A percentile compares a stretch with the other conserved stretches of the same genome.
These are phyloP conservation scores for Chalciporus sp. DNA, from an alignment of 1,284 basidiomycete genomes.

Conservation along the genomic window DNA sequence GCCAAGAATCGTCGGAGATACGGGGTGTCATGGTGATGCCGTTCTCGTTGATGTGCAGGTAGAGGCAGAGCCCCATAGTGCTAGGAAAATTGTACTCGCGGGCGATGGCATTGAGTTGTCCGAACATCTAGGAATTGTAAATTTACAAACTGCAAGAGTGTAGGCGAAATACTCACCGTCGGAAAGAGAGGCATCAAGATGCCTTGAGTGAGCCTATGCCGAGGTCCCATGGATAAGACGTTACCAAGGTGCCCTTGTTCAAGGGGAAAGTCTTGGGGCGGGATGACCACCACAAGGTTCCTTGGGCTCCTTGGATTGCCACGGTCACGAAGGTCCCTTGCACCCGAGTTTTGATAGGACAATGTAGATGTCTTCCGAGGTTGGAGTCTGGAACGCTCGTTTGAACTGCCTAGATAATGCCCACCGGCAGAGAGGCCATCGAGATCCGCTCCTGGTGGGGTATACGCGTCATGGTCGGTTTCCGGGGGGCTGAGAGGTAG, in stretches of 20 bases:
- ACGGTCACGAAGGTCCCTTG: constrained; percentile 53
- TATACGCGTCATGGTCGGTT: constrained; percentile 45
- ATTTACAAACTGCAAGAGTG: not conserved
- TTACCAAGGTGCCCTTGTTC: constrained; percentile 64
- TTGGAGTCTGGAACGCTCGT: constrained; percentile 39
- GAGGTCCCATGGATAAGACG: constrained; percentile 60
- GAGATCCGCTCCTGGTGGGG: constrained; percentile 21
- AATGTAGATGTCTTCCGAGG: constrained; percentile 53
- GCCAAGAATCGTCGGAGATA: constrained; percentile 78
- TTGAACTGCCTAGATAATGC: constrained; percentile 17
- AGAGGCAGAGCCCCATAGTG: constrained; percentile 70
- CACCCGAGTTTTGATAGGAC: constrained; percentile 55
- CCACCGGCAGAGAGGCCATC: constrained; percentile 14
- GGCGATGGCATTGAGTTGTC: constrained; percentile 74
- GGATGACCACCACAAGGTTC: constrained; percentile 69
- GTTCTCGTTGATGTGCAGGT: constrained; percentile 62
- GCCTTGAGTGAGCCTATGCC: constrained; percentile 64
- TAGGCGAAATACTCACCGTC: constrained; percentile 51
- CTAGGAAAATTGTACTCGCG: constrained; percentile 81
- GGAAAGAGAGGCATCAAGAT: constrained; percentile 75
- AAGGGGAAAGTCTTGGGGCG: constrained; percentile 58
- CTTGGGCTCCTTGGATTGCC: constrained; percentile 47
- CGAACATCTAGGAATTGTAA: constrained; percentile 57
- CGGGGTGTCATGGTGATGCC: constrained; percentile 62
- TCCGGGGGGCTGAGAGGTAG: constrained; percentile 54